These are phyloP conservation scores for Alternaria triticimaculans DNA, from an alignment of 2,329 filamentous ascomycete genomes.

Conservation along the genomic window DNA sequence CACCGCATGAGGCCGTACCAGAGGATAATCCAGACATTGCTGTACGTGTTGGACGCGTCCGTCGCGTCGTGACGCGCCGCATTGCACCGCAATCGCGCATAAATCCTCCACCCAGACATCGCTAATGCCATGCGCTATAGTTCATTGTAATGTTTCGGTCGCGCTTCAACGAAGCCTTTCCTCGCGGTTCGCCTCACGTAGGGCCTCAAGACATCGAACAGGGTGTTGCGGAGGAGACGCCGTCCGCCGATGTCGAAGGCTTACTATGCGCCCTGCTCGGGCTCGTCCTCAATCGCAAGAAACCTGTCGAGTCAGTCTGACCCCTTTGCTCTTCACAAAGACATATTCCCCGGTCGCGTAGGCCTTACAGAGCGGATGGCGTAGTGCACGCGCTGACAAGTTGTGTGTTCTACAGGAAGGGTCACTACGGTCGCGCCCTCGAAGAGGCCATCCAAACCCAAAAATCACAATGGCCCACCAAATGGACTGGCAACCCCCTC, in stretches of 20 bases:
- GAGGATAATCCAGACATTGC: constrained; percentile 92
- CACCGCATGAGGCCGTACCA: constrained; percentile 86
- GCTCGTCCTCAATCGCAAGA: constrained; percentile 93
- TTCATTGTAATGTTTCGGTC: constrained; percentile 98
- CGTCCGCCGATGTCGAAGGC: constrained; percentile 84
- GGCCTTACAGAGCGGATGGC: not conserved
- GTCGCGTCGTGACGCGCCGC: constrained; percentile 46
- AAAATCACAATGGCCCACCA: constrained; percentile 83
- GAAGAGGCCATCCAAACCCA: constrained; percentile 91
- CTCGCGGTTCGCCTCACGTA: constrained; percentile 84
- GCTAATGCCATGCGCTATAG: constrained; percentile 58
- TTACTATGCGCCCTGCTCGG: constrained; percentile 89
- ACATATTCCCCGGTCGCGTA: constrained; percentile 29
- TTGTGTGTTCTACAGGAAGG: constrained; percentile 66
- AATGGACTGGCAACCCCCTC: constrained; percentile 86
- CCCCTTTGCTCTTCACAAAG: constrained; percentile 17
- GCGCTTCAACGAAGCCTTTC: constrained; percentile 88
- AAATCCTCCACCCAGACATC: constrained; percentile 27
- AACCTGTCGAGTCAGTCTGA: constrained; percentile 89
- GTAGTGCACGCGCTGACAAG: constrained; percentile 39
- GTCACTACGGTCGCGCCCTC: constrained; percentile 89
- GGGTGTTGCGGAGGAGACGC: constrained; percentile 77
- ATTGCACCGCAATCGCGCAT: constrained; percentile 24
- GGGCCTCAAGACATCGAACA: constrained; percentile 94
- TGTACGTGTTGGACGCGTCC: constrained; percentile 66